Evolutionary conservation across 202 grass and related monocot species (phyloP).

Genomic region (Digitaria exilis): DNA sequence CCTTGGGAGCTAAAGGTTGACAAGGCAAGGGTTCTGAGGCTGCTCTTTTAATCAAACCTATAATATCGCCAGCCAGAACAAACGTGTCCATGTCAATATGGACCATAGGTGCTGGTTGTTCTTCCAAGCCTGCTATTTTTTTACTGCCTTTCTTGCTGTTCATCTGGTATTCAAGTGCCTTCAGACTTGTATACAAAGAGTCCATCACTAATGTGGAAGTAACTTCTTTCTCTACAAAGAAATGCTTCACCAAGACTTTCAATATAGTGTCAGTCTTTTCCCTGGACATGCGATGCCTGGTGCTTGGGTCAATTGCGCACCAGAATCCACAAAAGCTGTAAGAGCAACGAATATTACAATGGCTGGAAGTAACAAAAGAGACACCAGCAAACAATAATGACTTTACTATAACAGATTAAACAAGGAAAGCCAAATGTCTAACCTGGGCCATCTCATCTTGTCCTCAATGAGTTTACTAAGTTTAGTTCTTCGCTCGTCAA

Average conservation of each 20-base stretch:
- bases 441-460: conserved; percentile 81
- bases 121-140: conserved; percentile 55
- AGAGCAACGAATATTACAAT: conserved; percentile 40
- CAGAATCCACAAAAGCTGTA: conserved; percentile 89
- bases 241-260: conserved; percentile 85
- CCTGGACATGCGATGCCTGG: conserved; percentile 66
- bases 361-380: neutral
- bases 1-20: conserved; percentile 67
- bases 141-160: conserved; percentile 53
- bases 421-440: conserved; percentile 31
- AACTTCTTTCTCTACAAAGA: conserved; percentile 94
- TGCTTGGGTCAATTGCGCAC: conserved; percentile 65
- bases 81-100: conserved; percentile 73
- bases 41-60: conserved; percentile 72
- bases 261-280: conserved; percentile 72
- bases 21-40: conserved; percentile 65
- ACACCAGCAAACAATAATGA: neutral
- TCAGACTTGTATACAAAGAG: conserved; percentile 74
- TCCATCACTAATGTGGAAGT: conserved; percentile 95
- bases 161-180: conserved; percentile 78
- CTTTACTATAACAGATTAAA: neutral
- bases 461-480: conserved; percentile 81
- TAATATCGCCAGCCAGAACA: conserved; percentile 78
- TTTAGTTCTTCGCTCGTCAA: conserved; percentile 77
- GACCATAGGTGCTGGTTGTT: conserved; percentile 66